Conservation (phyloP, 208 protist genomes). For the Willaertia magna region DNA sequence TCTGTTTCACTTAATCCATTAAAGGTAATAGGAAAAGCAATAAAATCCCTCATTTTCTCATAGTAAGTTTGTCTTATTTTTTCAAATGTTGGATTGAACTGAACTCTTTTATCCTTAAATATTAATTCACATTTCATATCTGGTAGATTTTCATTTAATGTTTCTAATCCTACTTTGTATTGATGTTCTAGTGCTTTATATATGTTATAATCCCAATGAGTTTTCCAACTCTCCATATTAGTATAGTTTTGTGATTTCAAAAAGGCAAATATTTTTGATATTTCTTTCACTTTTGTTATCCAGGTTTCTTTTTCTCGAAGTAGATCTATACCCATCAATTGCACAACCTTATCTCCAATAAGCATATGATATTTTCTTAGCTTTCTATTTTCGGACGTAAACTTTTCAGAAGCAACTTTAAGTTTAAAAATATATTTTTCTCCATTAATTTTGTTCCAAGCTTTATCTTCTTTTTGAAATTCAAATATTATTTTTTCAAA, state of each 20-base stretch:
- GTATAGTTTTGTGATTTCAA: conserved; percentile 60
- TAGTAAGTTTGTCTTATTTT: conserved; percentile 78
- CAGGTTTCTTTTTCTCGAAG: conserved; percentile 73
- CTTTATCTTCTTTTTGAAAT: conserved; percentile 58
- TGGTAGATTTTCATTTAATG: conserved; percentile 68
- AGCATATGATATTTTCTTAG: conserved; percentile 74
- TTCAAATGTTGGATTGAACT: conserved; percentile 81
- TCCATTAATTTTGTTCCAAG: conserved; percentile 55
- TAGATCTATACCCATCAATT: conserved; percentile 78
- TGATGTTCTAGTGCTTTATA: conserved; percentile 91
- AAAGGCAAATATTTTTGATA: conserved; percentile 69
- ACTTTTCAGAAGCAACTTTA: conserved; percentile 52
- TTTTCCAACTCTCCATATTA: conserved; percentile 75
- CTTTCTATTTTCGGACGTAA: conserved; percentile 74
- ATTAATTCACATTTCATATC: conserved; percentile 77
- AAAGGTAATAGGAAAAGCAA: conserved; percentile 77
- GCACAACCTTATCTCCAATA: conserved; percentile 55
- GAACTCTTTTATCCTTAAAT: conserved; percentile 72
- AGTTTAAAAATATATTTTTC: conserved; percentile 64
- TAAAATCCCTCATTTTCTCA: conserved; percentile 79
- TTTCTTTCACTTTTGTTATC: conserved; percentile 62
- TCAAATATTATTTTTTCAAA: conserved; percentile 77
- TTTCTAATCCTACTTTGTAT: conserved; percentile 78
- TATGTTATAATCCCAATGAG: conserved; percentile 91
- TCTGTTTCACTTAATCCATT: conserved; percentile 49